Base-by-base conservation (phyloP, 164 flowering plant species). In the Nelumbo lutea region DNA sequence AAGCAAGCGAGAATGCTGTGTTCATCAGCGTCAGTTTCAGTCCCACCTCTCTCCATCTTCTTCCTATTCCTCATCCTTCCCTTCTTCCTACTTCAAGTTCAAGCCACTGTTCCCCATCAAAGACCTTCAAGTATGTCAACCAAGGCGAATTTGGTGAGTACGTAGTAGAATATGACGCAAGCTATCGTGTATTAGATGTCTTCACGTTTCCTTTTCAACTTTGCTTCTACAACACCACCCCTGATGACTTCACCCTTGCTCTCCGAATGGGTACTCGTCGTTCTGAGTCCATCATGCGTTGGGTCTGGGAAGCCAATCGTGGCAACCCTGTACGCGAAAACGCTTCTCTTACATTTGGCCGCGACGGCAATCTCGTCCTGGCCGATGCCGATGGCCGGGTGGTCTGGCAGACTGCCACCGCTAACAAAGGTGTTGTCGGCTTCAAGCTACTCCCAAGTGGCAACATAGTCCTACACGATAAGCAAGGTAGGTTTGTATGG, bases 291-390 rank as follows among this genome's bases (percentile, higher is more conserved):
- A 3, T 62, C 15, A 48, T 67, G 67, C 76, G 83, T 4, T 82
- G 83, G 85, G 82, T 82, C 9, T 82, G 85, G 85, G 81, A 80
- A 0, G 83, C 80, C 43, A 78, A 79, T 56, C 78, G 80, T 5
- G 59, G 59, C 70, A 44, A 53, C 51, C 80, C 83, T 2, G 80
- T 77, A 9, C 46, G 60, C 2, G 80, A 80, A 43, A 75, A 72
- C 14, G 77, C 80, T 61, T 72, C 78, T 3, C 69, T 80, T 5
- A 47, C 78, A 42, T 74, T 80, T 51, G 70, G 74, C 42, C 15
- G 50, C 4, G 71, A 78, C 42, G 84, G 81, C 4, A 78, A 78
- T 61, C 70, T 81, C 8, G 82, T 79, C 15, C 72, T 81, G 1
- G 77, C 80, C 4, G 76, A 79, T 6, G 70, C 67, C 6, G 76